Percentiles rank a stretch among this genome's conserved stretches.
phyloP scores from a whole-genome alignment of 73 alveolate species.

The Paraurostyla sp. region DNA sequence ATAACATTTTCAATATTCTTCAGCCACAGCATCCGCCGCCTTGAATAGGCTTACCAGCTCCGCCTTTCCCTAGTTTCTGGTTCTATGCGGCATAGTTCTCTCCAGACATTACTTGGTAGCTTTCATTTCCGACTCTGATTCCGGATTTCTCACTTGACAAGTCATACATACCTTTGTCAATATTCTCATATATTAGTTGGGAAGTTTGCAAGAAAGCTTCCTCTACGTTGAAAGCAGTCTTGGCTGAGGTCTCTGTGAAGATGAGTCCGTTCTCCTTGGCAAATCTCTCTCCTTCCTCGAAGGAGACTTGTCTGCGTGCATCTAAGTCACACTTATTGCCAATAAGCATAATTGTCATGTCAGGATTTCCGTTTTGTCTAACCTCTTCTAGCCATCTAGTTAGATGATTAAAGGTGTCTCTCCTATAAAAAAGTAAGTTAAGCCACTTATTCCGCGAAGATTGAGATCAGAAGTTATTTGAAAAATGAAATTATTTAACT shows the following conservation, averaged over 20 bases:
- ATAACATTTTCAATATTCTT: too few species aligned
- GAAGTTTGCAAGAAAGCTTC: constrained; percentile 86
- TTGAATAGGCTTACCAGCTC: not conserved
- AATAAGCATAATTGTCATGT: constrained; percentile 88
- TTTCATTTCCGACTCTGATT: constrained; percentile 77
- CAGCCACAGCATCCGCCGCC: constrained; percentile 38
- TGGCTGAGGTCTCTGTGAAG: constrained; percentile 92
- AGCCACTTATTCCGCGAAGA: not conserved
- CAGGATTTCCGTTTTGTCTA: constrained; percentile 89
- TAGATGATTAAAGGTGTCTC: constrained; percentile 91
- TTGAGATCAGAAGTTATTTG: constrained; percentile 47
- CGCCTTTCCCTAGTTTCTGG: not conserved
- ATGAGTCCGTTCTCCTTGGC: constrained; percentile 89
- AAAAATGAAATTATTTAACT: too few species aligned
- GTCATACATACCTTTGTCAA: constrained; percentile 86
- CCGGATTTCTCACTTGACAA: constrained; percentile 77
- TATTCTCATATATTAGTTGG: constrained; percentile 80
- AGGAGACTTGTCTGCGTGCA: constrained; percentile 85
- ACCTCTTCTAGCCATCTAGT: constrained; percentile 95
- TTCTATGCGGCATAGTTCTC: not conserved
- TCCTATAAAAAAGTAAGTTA: constrained; percentile 46
- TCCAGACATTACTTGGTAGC: constrained; percentile 59
- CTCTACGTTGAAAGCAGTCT: constrained; percentile 83
- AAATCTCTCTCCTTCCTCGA: constrained; percentile 90
- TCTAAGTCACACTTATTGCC: constrained; percentile 95